Conservation (phyloP, 2,329 filamentous ascomycete genomes). For the Penicillium psychrosexuale region DNA sequence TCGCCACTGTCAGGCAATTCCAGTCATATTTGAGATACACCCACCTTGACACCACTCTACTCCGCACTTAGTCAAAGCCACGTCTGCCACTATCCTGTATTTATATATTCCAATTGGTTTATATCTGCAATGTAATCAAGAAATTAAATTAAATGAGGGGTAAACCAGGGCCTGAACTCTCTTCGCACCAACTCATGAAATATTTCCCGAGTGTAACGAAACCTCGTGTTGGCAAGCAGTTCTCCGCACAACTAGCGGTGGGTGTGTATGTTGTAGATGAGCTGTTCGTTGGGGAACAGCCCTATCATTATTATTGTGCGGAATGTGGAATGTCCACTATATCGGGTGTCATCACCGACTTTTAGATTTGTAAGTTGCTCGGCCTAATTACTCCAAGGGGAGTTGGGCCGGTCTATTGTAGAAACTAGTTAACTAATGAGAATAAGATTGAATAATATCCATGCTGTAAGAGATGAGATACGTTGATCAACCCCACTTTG, state of each 20-base stretch:
- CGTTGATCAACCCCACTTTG: no score
- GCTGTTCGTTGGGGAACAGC: not conserved
- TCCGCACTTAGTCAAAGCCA: not conserved
- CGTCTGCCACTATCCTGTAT: not conserved
- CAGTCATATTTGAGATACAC: not conserved
- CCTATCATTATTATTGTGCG: not conserved
- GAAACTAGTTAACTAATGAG: no score
- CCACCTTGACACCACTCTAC: not conserved
- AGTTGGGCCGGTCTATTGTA: no score
- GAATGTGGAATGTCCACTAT: not conserved
- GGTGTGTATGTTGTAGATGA: not conserved
- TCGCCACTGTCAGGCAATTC: not conserved
- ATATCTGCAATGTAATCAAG: not conserved
- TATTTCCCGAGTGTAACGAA: not conserved
- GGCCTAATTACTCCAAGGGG: no score
- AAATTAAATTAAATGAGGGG: not conserved
- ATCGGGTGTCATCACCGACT: no score
- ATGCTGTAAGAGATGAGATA: no score
- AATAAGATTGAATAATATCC: no score
- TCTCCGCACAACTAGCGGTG: not conserved
- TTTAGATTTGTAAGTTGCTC: no score
- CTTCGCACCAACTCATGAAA: not conserved
- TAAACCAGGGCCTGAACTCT: not conserved
- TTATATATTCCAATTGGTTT: not conserved
- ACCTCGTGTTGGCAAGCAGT: not conserved